Conservation (phyloP, 2,329 filamentous ascomycete species). For the Beauveria rudraprayagi region DNA sequence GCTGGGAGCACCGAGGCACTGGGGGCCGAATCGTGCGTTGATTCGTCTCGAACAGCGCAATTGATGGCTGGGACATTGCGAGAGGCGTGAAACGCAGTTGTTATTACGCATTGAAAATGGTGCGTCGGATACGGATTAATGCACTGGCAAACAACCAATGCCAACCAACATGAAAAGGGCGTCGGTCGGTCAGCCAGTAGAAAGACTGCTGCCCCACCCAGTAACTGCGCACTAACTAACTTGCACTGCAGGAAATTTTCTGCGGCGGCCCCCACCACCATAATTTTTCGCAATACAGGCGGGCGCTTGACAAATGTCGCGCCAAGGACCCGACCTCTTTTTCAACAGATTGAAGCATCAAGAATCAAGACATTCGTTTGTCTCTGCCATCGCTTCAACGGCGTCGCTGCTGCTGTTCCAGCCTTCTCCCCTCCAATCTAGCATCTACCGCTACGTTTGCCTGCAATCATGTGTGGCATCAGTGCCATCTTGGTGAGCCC, state of each 20-base stretch:
- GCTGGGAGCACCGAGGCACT: too few relatives aligned
- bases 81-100: not conserved
- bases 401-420: conserved; percentile 7
- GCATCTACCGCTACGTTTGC: not conserved
- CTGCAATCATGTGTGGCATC: conserved; percentile 9
- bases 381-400: not conserved
- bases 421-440: not conserved
- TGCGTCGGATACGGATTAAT: not conserved
- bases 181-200: not conserved
- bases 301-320: not conserved
- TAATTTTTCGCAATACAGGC: conserved; percentile 1
- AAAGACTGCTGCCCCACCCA: not conserved
- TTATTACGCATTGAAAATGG: not conserved
- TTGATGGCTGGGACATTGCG: not conserved
- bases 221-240: not conserved
- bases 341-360: not conserved
- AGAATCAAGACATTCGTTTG: not conserved
- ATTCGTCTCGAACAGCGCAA: not conserved
- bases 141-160: not conserved
- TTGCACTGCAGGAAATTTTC: not conserved
- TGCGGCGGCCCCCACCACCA: not conserved
- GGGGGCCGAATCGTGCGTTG: too few relatives aligned
- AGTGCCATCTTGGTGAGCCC: conserved; percentile 6
- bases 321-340: not conserved
- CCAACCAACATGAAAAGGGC: not conserved